phyloP scores from a whole-genome alignment of 78 protist species.

The Trichosphaerium sp. region DNA sequence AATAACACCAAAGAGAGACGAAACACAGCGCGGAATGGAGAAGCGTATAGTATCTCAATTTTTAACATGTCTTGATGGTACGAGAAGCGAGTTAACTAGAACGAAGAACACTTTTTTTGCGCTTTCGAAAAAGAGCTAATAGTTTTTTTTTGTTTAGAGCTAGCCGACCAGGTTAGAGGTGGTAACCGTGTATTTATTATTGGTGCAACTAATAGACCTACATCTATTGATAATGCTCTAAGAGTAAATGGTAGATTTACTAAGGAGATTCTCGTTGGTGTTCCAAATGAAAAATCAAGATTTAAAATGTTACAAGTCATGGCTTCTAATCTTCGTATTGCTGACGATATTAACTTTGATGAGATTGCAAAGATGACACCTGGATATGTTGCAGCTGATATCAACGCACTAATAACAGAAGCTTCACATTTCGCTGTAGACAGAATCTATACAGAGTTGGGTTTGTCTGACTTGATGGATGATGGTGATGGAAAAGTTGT shows the following conservation, averaged over 20 bases:
- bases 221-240: slow-evolving; percentile 84
- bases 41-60: slow-evolving; percentile 95
- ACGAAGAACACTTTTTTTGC: too few relatives aligned
- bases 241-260: slow-evolving; percentile 94
- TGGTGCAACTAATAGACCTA: slow-evolving; percentile 92
- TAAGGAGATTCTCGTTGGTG: slow-evolving; percentile 71
- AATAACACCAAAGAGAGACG: slow-evolving; percentile 89
- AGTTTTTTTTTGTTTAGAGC: too few relatives aligned
- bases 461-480: not conserved
- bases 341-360: slow-evolving; percentile 32
- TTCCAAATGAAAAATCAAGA: slow-evolving; percentile 71
- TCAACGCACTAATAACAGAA: slow-evolving; percentile 72
- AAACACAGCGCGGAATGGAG: slow-evolving; percentile 92
- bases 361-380: slow-evolving; percentile 66
- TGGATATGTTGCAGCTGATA: slow-evolving; percentile 74
- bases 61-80: slow-evolving; percentile 87
- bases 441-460: slow-evolving; percentile 40
- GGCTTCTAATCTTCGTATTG: slow-evolving; percentile 12
- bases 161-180: too few relatives aligned
- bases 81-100: too few relatives aligned
- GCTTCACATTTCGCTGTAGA: slow-evolving; percentile 74
- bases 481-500: not conserved
- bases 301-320: slow-evolving; percentile 47
- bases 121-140: too few relatives aligned
- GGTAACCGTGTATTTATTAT: slow-evolving; percentile 70